A percentile compares a stretch with the other conserved stretches of the same genome.
These are phyloP conservation scores for Rhizomucor miehei DNA, from an alignment of 371 early-diverging fungal species.

Conservation along the genomic window DNA sequence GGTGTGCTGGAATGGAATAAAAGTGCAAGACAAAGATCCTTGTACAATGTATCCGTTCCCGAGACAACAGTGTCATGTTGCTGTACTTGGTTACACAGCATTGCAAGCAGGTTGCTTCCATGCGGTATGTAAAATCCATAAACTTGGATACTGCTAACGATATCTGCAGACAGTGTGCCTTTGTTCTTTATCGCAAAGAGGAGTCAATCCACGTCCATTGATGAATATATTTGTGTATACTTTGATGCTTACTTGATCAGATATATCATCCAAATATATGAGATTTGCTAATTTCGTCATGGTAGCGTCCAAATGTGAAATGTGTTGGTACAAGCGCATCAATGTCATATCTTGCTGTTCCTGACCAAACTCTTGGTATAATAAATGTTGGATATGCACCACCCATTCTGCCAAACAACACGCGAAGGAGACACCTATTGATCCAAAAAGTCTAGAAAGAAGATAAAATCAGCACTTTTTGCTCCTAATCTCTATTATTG, in stretches of 20 bases:
- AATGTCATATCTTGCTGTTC: slow-evolving; percentile 13
- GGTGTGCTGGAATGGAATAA: slow-evolving; percentile 47
- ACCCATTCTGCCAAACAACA: too few relatives aligned
- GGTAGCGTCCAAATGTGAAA: slow-evolving; percentile 15
- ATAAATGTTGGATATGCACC: too few relatives aligned
- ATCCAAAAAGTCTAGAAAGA: too few relatives aligned
- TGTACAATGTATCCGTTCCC: slow-evolving; percentile 32
- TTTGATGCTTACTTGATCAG: background rate
- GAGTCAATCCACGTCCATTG: background rate
- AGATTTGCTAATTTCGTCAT: slow-evolving; percentile 25
- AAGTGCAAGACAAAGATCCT: slow-evolving; percentile 30
- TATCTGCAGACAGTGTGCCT: background rate
- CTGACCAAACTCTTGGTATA: too few relatives aligned
- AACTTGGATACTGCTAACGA: slow-evolving; percentile 1
- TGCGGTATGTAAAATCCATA: slow-evolving; percentile 40
- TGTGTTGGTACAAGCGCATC: slow-evolving; percentile 32
- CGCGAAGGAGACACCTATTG: too few relatives aligned
- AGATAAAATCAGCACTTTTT: too few relatives aligned
- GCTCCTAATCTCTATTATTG: too few relatives aligned
- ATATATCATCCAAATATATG: slow-evolving; percentile 26
- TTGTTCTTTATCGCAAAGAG: background rate
- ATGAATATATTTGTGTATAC: background rate
- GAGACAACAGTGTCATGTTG: slow-evolving; percentile 20
- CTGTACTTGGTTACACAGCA: slow-evolving; percentile 30
- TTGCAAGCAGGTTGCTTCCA: slow-evolving; percentile 39